Evolutionary conservation across 306 rosid genomes (phyloP).

Genomic region (Hippophae gyantsensis): DNA sequence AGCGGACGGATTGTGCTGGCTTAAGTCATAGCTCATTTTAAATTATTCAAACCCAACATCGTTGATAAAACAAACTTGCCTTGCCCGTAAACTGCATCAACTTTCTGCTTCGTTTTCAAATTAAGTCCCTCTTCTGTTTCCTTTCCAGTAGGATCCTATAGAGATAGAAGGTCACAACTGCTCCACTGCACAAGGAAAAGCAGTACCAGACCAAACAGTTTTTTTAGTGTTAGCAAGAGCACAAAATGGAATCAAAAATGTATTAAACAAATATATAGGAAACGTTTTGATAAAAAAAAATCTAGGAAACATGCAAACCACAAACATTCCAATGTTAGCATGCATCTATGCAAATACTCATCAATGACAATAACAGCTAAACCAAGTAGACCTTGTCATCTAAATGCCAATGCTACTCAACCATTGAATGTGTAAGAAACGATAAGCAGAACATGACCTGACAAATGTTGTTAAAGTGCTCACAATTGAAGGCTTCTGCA

Average conservation of each 20-base stretch:
- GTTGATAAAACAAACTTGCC: slow-evolving; percentile 26
- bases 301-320: too few relatives aligned
- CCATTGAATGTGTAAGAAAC: slow-evolving; percentile 5
- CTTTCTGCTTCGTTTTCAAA: slow-evolving; percentile 35
- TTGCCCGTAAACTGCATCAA: slow-evolving; percentile 16
- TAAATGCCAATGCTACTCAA: neutral
- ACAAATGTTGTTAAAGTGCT: slow-evolving; percentile 39
- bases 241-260: too few relatives aligned
- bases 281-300: too few relatives aligned
- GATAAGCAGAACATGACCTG: slow-evolving; percentile 48
- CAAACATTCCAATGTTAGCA: too few relatives aligned
- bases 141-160: slow-evolving; percentile 42
- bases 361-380: too few relatives aligned
- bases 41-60: neutral
- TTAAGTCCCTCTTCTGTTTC: slow-evolving; percentile 31
- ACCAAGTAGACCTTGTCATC: too few relatives aligned
- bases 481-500: slow-evolving; percentile 50
- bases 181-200: slow-evolving; percentile 54
- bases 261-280: too few relatives aligned
- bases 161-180: slow-evolving; percentile 53
- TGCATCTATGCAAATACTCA: too few relatives aligned
- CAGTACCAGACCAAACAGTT: neutral
- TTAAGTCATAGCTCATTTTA: neutral
- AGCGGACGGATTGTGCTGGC: neutral
- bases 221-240: too few relatives aligned